These are phyloP conservation scores for Clitocybe nebularis DNA, from an alignment of 1,284 basidiomycete species.

Conservation along the genomic window DNA sequence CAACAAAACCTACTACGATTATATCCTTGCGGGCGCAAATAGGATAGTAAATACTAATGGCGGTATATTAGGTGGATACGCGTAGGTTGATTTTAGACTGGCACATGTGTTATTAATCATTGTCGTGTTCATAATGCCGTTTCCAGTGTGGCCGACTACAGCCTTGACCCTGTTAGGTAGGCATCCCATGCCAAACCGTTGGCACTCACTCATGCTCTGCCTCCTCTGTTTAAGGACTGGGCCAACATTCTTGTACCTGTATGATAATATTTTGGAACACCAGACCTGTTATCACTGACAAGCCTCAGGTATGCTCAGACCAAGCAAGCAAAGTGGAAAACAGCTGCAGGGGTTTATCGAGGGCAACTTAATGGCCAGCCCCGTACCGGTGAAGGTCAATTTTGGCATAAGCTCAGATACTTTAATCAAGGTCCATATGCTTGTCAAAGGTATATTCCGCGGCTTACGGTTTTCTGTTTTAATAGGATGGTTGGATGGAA, in stretches of 20 bases:
- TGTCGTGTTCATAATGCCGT: too few species aligned
- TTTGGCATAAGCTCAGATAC: slow-evolving; percentile 40
- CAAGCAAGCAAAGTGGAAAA: slow-evolving; percentile 34
- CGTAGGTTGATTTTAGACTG: slow-evolving; percentile 22
- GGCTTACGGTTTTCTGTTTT: background rate
- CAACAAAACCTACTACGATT: slow-evolving; percentile 37
- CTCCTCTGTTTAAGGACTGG: slow-evolving; percentile 26
- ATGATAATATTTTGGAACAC: too few species aligned
- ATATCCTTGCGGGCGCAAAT: slow-evolving; percentile 32
- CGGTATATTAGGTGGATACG: slow-evolving; percentile 31
- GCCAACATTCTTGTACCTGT: slow-evolving; percentile 36
- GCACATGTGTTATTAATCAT: too few species aligned
- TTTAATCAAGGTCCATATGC: slow-evolving; percentile 33
- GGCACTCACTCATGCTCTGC: background rate
- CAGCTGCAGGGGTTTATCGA: slow-evolving; percentile 31
- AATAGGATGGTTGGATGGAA: slow-evolving; percentile 41
- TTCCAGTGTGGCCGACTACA: slow-evolving; percentile 26
- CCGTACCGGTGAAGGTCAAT: slow-evolving; percentile 37
- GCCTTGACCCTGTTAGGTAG: slow-evolving; percentile 33
- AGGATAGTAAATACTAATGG: slow-evolving; percentile 35
- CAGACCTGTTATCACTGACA: too few species aligned
- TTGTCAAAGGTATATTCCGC: background rate
- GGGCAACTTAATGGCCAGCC: slow-evolving; percentile 35
- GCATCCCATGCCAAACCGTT: background rate
- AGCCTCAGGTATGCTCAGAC: slow-evolving; percentile 30